Conservation (phyloP, 129 eudicot genomes). For the Chrysanthemum lavandulifolium region DNA sequence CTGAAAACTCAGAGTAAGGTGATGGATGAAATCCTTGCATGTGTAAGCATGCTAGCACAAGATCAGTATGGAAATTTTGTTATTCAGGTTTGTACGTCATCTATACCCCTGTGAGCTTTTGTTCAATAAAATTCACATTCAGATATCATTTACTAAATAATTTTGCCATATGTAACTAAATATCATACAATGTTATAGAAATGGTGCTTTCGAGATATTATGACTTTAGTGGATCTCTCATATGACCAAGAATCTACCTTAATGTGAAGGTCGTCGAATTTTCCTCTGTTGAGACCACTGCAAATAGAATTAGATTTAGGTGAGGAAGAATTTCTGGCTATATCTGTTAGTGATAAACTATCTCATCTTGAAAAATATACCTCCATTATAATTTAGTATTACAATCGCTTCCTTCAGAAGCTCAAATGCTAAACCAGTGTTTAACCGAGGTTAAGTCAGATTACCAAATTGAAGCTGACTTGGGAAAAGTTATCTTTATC, state of each 20-base stretch:
- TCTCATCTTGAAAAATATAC: conserved; percentile 48
- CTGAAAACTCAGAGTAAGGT: too few relatives aligned
- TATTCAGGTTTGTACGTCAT: too few relatives aligned
- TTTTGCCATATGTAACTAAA: too few relatives aligned
- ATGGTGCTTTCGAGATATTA: conserved; percentile 15
- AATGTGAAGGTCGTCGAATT: conserved; percentile 35
- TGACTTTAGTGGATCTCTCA: too few relatives aligned
- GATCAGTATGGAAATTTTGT: too few relatives aligned
- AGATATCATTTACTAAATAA: too few relatives aligned
- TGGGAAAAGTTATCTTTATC: conserved; percentile 25
- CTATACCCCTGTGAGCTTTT: too few relatives aligned
- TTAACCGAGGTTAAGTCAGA: conserved; percentile 51
- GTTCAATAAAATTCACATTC: too few relatives aligned
- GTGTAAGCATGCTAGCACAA: too few relatives aligned
- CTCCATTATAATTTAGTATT: conserved; percentile 41
- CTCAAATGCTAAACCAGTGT: conserved; percentile 52
- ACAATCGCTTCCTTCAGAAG: conserved; percentile 52
- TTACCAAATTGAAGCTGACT: conserved; percentile 39
- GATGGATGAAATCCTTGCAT: too few relatives aligned
- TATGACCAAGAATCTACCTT: conserved; percentile 16
- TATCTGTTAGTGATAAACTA: conserved; percentile 50
- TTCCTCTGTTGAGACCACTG: conserved; percentile 35
- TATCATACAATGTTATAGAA: conserved; percentile 38
- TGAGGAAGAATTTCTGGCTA: conserved; percentile 40
- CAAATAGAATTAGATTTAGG: conserved; percentile 38